Evolutionary conservation across 495 filamentous ascomycete species (phyloP).

Genomic region (Podospora pseudoanserina): DNA sequence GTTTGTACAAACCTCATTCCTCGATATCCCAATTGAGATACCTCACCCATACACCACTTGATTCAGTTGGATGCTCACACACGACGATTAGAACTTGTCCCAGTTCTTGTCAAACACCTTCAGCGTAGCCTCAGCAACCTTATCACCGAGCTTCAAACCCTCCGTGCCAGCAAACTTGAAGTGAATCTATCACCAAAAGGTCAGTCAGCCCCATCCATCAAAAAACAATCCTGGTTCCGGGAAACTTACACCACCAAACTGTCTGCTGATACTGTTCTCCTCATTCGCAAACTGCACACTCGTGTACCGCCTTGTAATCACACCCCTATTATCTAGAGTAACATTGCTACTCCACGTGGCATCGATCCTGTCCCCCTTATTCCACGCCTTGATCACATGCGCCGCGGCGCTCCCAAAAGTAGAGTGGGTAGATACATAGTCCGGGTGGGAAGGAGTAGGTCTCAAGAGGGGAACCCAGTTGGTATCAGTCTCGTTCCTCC

Average conservation of each 20-base stretch:
- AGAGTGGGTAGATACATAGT: conserved; percentile 36
- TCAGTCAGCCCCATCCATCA: not conserved
- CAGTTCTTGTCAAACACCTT: conserved; percentile 26
- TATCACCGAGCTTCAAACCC: conserved; percentile 25
- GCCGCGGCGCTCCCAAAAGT: conserved; percentile 36
- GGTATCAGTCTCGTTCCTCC: conserved; percentile 23
- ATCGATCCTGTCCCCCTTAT: conserved; percentile 24
- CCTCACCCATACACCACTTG: too few relatives aligned
- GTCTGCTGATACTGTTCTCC: conserved; percentile 32
- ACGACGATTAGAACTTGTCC: conserved; percentile 22
- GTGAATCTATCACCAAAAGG: conserved; percentile 27
- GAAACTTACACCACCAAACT: conserved; percentile 35
- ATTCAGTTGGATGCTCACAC: too few relatives aligned
- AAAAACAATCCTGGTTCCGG: too few relatives aligned
- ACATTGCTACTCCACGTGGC: conserved; percentile 32
- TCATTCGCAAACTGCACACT: conserved; percentile 23
- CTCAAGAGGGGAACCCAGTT: conserved; percentile 32
- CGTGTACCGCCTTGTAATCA: conserved; percentile 30
- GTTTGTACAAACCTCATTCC: too few relatives aligned
- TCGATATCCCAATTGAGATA: too few relatives aligned
- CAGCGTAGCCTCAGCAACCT: conserved; percentile 24
- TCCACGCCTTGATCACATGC: conserved; percentile 26
- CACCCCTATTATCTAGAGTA: conserved; percentile 28
- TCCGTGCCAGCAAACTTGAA: conserved; percentile 28
- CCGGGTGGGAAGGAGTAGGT: conserved; percentile 35